phyloP scores from a whole-genome alignment of 1,139 yeast genomes.

The Geotrichum australiense region DNA sequence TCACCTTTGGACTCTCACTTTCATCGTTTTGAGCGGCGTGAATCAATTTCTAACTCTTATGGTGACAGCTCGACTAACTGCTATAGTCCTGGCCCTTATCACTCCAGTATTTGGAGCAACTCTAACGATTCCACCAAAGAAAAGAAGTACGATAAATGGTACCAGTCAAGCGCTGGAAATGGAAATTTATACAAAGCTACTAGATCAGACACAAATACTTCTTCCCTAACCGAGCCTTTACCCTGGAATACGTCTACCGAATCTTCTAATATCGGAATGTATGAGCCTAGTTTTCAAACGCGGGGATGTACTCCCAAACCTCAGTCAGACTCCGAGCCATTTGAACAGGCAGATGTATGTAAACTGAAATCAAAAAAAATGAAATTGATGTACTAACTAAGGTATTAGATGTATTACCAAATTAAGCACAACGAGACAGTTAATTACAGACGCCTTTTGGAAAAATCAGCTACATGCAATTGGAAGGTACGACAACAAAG shows the following conservation, averaged over 20 bases:
- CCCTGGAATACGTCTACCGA: constrained; percentile 9
- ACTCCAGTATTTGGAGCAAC: constrained; percentile 13
- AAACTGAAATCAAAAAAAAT: neutral
- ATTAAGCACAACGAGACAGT: constrained; percentile 26
- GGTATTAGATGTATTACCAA: constrained; percentile 18
- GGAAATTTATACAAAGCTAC: neutral
- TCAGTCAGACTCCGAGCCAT: constrained; percentile 5
- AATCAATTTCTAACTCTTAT: constrained; percentile 1
- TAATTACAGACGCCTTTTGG: constrained; percentile 28
- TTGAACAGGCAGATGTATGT: constrained; percentile 14
- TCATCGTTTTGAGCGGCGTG: constrained; percentile 9
- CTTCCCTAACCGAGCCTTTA: constrained; percentile 1
- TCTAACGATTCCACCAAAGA: constrained; percentile 5
- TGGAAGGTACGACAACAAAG: constrained; percentile 23
- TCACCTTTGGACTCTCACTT: constrained; percentile 5
- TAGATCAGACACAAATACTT: neutral
- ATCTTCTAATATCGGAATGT: constrained; percentile 7
- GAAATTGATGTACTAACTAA: too few relatives aligned
- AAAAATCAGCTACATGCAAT: constrained; percentile 27
- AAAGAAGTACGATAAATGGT: constrained; percentile 11
- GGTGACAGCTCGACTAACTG: neutral
- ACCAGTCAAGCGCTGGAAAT: constrained; percentile 5
- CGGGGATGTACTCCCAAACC: constrained; percentile 16
- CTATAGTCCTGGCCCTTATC: constrained; percentile 13
- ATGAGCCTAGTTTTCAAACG: constrained; percentile 11